Evolutionary conservation across 2,329 filamentous ascomycete species (phyloP).

Genomic region (Biscogniauxia sp.): DNA sequence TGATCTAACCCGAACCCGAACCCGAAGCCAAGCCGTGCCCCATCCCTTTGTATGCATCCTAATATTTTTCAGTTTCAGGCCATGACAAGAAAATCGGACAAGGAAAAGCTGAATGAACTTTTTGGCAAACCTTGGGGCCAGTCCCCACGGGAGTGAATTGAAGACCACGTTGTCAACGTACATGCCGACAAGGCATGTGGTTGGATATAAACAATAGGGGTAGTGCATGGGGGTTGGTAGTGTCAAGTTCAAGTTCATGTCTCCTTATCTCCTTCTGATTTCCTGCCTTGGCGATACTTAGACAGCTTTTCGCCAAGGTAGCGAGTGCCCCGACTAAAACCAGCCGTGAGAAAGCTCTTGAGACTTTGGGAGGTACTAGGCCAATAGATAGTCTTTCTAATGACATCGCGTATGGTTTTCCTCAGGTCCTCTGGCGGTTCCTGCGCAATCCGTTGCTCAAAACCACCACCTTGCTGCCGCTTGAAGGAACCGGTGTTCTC

Average conservation of each 20-base stretch:
- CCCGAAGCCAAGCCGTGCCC: too few relatives aligned
- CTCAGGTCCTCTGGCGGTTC: constrained; percentile 66
- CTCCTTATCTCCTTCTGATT: constrained; percentile 25
- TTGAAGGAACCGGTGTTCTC: constrained; percentile 67
- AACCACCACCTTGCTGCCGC: constrained; percentile 74
- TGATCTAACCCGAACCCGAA: background rate
- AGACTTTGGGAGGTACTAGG: constrained; percentile 84
- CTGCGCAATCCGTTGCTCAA: constrained; percentile 79
- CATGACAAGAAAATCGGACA: background rate
- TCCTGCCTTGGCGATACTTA: constrained; percentile 55
- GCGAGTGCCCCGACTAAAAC: constrained; percentile 63
- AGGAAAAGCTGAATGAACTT: background rate
- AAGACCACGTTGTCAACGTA: background rate
- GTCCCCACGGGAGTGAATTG: background rate
- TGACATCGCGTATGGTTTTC: constrained; percentile 68
- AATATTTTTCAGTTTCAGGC: background rate
- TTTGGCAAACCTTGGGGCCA: background rate
- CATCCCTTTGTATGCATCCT: background rate
- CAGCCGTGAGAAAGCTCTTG: constrained; percentile 81
- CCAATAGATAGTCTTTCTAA: constrained; percentile 88
- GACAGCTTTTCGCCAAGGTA: constrained; percentile 81
- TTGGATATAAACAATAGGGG: background rate
- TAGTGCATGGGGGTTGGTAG: background rate
- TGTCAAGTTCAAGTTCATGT: constrained; percentile 1
- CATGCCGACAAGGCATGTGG: background rate